phyloP scores from a whole-genome alignment of 768 basidiomycete genomes.

The Candolleomyces aberdarensis region DNA sequence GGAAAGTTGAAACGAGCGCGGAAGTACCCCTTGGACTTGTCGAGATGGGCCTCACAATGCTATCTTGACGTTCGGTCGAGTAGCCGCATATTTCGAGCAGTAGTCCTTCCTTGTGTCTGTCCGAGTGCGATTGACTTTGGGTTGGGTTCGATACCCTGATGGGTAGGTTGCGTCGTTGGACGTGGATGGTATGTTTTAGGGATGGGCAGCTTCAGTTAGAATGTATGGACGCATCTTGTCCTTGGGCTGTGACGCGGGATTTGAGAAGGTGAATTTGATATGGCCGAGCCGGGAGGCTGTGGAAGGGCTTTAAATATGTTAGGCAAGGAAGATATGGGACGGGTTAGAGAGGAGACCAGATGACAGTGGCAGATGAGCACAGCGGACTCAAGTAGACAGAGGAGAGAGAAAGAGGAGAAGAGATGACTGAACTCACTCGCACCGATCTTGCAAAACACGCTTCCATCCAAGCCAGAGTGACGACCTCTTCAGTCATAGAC shows the following conservation, averaged over 20 bases:
- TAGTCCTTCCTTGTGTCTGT: too few relatives aligned
- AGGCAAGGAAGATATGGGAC: too few relatives aligned
- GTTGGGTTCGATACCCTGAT: constrained; percentile 48
- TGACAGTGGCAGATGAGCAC: neutral
- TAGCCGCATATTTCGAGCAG: constrained; percentile 31
- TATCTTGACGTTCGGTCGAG: constrained; percentile 12
- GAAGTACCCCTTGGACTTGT: constrained; percentile 55
- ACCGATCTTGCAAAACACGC: constrained; percentile 54
- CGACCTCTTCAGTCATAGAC: too few relatives aligned
- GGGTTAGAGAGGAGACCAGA: neutral
- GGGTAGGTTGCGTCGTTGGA: constrained; percentile 50
- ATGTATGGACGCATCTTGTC: constrained; percentile 43
- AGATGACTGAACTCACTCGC: constrained; percentile 46
- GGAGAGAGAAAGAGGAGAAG: neutral
- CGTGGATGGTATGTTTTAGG: constrained; percentile 55
- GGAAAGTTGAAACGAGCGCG: constrained; percentile 50
- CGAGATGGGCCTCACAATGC: constrained; percentile 57
- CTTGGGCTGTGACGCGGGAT: neutral
- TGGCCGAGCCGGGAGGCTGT: constrained; percentile 68
- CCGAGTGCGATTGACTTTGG: constrained; percentile 7
- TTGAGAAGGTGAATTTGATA: constrained; percentile 10
- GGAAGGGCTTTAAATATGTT: neutral
- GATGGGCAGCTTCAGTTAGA: constrained; percentile 66
- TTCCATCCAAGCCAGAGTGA: constrained; percentile 46
- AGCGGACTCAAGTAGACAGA: neutral